Base-by-base conservation (phyloP, 768 basidiomycete species). In the Lyophyllum decastes region DNA sequence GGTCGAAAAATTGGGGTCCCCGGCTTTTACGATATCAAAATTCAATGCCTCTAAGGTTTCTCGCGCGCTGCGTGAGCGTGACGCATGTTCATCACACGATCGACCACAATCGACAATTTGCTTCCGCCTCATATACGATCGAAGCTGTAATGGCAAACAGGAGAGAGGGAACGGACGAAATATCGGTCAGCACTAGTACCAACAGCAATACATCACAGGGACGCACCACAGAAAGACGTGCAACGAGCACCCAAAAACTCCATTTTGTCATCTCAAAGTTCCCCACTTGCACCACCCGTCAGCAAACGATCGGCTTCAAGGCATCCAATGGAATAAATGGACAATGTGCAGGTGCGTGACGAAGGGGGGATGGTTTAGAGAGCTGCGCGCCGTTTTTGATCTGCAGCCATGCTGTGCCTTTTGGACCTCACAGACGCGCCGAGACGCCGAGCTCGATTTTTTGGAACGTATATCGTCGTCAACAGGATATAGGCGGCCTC, bases 81-180 rank as follows among this genome's bases (percentile, higher is more conserved):
- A 34, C 43, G 27, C 19, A 21, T 33, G 34, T 14, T 25, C 44
- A 17, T 48, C 45, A 26, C 53, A 25, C 52, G 40, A 52, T 52
- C 50, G 34, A 21, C 22, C 2, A 24, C 41, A 44, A 55, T 48
- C 25, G 33, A 35, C 14, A 5, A 40, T 55, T 55, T 47, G 46
- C 22, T 48, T 38, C 54, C 45, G 35, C 46, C 47, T 55, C 47
- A 16, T 55, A 35, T 34, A 40, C 21, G 54, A 49, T 55, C 46
- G 46, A 55, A 45, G 34, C 14, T 26, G 46, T 10, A 38, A 35
- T 55, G 8, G 4, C 33, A 8, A 16, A 49, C 54, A 30, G 22
- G 17, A 47, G 34, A 24, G 17, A 19, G 22, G 6, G 24, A 35
- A n/a, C 14, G 7, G 21, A 38, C 21, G 24, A 30, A 19, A 5